phyloP scores from a whole-genome alignment of 768 basidiomycete genomes.

The Suillus clintonianus region DNA sequence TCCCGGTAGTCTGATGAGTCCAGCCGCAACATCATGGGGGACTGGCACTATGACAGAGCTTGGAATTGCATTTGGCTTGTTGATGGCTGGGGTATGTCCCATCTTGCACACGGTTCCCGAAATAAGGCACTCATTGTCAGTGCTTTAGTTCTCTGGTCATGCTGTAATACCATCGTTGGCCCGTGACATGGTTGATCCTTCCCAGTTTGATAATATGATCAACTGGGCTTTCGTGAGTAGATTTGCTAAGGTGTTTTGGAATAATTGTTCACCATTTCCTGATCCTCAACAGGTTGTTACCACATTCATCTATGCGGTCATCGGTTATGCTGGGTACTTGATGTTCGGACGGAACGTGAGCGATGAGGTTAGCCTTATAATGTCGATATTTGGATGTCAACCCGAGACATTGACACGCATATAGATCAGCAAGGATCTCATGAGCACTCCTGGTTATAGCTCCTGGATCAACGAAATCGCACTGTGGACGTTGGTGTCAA shows the following conservation, averaged over 20 bases:
- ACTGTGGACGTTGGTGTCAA: slow-evolving; percentile 85
- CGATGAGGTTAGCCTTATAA: slow-evolving; percentile 64
- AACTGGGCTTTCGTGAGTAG: slow-evolving; percentile 80
- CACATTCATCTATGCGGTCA: slow-evolving; percentile 61
- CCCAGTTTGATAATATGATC: slow-evolving; percentile 78
- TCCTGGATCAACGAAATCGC: slow-evolving; percentile 67
- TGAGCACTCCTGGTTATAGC: slow-evolving; percentile 73
- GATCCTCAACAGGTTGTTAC: slow-evolving; percentile 50
- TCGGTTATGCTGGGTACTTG: slow-evolving; percentile 82
- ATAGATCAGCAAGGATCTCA: slow-evolving; percentile 82
- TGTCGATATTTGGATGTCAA: neutral
- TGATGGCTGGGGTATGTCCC: slow-evolving; percentile 82
- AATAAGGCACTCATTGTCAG: neutral
- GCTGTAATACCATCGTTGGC: slow-evolving; percentile 89
- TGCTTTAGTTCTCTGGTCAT: slow-evolving; percentile 82
- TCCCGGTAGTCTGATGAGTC: slow-evolving; percentile 82
- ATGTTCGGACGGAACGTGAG: slow-evolving; percentile 87
- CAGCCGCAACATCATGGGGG: slow-evolving; percentile 65
- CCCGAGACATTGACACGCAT: neutral
- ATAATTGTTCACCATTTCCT: neutral
- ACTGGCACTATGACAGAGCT: slow-evolving; percentile 57
- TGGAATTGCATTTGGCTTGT: slow-evolving; percentile 82
- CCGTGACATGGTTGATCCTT: slow-evolving; percentile 85
- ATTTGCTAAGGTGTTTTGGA: neutral
- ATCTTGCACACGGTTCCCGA: neutral